Base-by-base conservation (phyloP, 805 yeast genomes). In the Suhomyces xylopsoci region DNA sequence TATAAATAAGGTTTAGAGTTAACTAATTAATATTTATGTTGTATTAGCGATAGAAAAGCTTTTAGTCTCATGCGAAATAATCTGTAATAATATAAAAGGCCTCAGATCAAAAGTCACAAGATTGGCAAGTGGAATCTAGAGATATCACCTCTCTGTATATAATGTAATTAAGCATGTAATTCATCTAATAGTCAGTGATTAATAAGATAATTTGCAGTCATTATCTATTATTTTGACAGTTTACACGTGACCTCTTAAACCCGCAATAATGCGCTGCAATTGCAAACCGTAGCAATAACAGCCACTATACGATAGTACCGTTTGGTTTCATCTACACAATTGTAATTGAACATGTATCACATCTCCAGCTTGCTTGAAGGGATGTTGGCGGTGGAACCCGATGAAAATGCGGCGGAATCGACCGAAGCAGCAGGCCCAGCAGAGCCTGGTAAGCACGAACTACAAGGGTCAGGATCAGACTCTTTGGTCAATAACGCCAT, bases 331-430 rank as follows among this genome's bases (percentile, higher is more conserved):
- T 19, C 19, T 19, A 17, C 24, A 9, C n/a, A 38, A 19, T 22
- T 22, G 25, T 22, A 22, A 22, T 22, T 22, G 25, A 22, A 6
- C 25, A 22, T 71, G 77, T 76, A 71, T 20, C 75, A 62, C 55
- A 71, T 72, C 22, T 70, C 76, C 26, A 67, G 66, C 45, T 69
- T 72, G 51, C 54, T 73, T 9, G 77, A 73, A 47, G 68, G 65
- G 55, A 70, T 73, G 52, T 57, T 73, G 46, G 59, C 69, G 22
- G 68, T 65, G 72, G 59, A 52, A 15, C 41, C 48, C 28, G 14
- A 28, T 9, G 49, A 43, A 43, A 14, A 20, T 12, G 14, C 8
- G 20, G 32, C 15, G 8, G 24, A 30, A 10, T 36, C 41, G 40
- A 26, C 17, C 5, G 30, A n/a, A 7, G 3, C 44, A 5, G 22